These are phyloP conservation scores for Coffea canephora DNA, from an alignment of 257 asterid genomes.

Conservation along the genomic window DNA sequence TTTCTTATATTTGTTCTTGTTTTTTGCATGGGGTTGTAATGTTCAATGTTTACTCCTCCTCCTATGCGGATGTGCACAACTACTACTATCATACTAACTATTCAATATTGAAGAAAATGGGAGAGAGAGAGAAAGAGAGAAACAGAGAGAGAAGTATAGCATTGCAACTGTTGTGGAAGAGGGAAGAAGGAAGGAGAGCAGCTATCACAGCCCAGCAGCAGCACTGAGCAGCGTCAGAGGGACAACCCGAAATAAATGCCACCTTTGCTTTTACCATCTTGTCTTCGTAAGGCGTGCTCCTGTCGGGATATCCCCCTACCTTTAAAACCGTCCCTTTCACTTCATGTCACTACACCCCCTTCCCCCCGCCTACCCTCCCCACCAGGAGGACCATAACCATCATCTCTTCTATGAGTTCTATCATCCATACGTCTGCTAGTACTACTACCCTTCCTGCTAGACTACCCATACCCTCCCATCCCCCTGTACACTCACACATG, in stretches of 20 bases:
- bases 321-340: slow-evolving; percentile 63
- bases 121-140: background rate
- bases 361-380: too few species aligned
- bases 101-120: background rate
- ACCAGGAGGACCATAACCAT: too few species aligned
- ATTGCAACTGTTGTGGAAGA: background rate
- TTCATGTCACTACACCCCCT: slow-evolving; percentile 23
- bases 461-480: too few species aligned
- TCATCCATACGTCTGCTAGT: too few species aligned
- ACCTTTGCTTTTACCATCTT: slow-evolving; percentile 38
- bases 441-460: too few species aligned
- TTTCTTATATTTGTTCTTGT: slow-evolving; percentile 28
- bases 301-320: slow-evolving; percentile 85
- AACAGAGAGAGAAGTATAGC: background rate
- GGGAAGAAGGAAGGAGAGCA: background rate
- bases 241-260: slow-evolving; percentile 99
- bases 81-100: too few species aligned
- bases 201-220: background rate
- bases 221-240: slow-evolving; percentile 49
- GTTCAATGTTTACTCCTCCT: background rate
- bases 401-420: too few species aligned
- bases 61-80: slow-evolving; percentile 6
- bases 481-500: too few species aligned
- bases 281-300: slow-evolving; percentile 70
- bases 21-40: background rate